Evolutionary conservation across 768 basidiomycete species (phyloP).

Genomic region (Termitomyces sp.): DNA sequence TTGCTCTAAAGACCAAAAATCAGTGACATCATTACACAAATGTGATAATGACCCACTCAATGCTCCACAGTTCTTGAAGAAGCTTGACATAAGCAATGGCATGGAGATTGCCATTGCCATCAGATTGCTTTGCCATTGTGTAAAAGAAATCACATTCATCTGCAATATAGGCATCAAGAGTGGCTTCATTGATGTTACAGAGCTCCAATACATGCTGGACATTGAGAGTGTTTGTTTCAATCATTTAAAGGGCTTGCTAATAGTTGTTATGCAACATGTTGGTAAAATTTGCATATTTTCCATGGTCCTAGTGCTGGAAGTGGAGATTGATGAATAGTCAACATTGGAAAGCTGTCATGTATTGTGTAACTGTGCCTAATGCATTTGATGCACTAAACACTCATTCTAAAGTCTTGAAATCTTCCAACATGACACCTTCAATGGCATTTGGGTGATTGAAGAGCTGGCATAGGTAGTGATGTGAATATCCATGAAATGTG

Average conservation of each 20-base stretch:
- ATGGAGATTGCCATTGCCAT: background rate
- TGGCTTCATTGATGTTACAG: slow-evolving; percentile 2
- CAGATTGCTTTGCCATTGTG: no score
- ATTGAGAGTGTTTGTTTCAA: slow-evolving; percentile 1
- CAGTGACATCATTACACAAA: no score
- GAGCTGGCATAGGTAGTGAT: slow-evolving; percentile 21
- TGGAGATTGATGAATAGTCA: no score
- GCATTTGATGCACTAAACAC: slow-evolving; percentile 30
- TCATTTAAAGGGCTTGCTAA: slow-evolving; percentile 24
- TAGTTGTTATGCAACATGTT: slow-evolving; percentile 25
- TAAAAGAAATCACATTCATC: background rate
- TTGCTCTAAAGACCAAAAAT: no score
- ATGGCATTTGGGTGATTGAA: slow-evolving; percentile 13
- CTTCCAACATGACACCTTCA: slow-evolving; percentile 29
- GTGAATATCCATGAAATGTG: no score
- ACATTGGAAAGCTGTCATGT: no score
- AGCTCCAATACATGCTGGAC: no score
- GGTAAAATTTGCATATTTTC: no score
- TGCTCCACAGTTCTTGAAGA: background rate
- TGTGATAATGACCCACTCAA: no score
- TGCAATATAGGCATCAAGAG: background rate
- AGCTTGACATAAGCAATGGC: background rate
- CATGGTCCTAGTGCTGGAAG: no score
- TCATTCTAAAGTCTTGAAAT: slow-evolving; percentile 16
- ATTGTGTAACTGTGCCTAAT: slow-evolving; percentile 21